Evolutionary conservation across 2,329 filamentous ascomycete species (phyloP), one percentile per base, ranked within the genome.

Genomic region (Penicillium sp.): DNA sequence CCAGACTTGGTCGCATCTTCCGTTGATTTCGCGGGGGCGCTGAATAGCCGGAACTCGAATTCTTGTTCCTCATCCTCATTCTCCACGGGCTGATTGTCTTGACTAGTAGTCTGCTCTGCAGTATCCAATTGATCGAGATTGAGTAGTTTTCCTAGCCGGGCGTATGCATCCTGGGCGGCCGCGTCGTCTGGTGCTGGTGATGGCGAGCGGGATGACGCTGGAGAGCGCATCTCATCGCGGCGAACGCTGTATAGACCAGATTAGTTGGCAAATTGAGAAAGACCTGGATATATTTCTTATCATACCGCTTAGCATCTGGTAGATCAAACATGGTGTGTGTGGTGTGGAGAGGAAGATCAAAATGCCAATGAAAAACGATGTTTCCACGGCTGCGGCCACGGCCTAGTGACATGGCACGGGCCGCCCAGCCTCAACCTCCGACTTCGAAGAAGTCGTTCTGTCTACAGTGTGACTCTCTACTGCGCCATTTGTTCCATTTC

Each of bases 41-140:
- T 73, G 64, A 77, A 77, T 14, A 77, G 58, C 8, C 75, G 69
- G 58, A 77, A 77, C 49, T 77, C 75, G 52, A 76, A 77, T 57
- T 76, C 75, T 53, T 75, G 71, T 52, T 77, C 75, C 31, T 75
- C 72, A 1, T 73, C 71, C 47, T 70, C 69, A 1, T 50, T 11
- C 2, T 64, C 57, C 2, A 45, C 55, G 17, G 48, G 37, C 2
- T 52, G 47, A 35, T 57, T 56, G 4, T 58, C 48, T 5, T 53
- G 30, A 22, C 30, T 14, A 12, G 10, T n/a, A 19, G 47, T 19
- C 19, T 57, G 43, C 8, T 47, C 28, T 5, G 56, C 35, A 1
- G 53, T 40, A 33, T 69, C 53, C 6, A 69, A 47, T 7, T 59
- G 56, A 52, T 74, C 69, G 17, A 74, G 62, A 49, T 73, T 64